Base-by-base conservation (phyloP, 2,329 filamentous ascomycete species). In the Pseudogymnoascus sp. region DNA sequence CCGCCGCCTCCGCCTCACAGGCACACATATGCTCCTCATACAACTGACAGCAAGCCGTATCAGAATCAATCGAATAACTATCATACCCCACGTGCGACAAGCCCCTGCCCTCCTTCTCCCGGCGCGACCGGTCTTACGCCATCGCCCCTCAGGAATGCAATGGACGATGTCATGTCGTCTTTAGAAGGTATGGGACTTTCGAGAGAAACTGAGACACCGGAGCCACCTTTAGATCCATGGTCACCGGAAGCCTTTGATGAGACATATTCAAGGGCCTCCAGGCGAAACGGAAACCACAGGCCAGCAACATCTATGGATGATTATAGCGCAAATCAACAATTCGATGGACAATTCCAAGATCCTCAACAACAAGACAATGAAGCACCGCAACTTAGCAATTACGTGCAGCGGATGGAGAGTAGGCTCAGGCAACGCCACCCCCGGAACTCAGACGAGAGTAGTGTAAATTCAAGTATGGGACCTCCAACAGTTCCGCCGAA, bases 101-200 rank as follows among this genome's bases (percentile, higher is more conserved):
- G 89, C 1, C 87, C 88, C 0, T 80, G 78, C 37, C 87, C 87
- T 2, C 85, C 85, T 3, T 92, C 91, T 4, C 86, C 89, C 1
- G 84, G 81, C 53, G 78, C 79, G 40, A 84, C 81, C 50, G 86
- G 85, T 1, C 78, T 90, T 73, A 99, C 94, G 0, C 94, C 94
- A 1, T 97, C 94, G 2, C 94, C 94, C 0, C 78, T 99, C 2
- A 84, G 94, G 64, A 91, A 92, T 74, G 94, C 94, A 1, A 99
- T 99, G 92, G 93, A 97, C 72, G 93, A 95, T 74, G 92, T 99
- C 3, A 97, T 97, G 85, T 91, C 94, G 67, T 95, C 94, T 63
- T 77, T 99, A 47, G 88, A 96, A 72, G 92, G 92, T 65, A 90
- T 99, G 80, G 88, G 88, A 16, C 79, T 87, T 69, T 79, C 83